Conservation (phyloP, 805 yeast species). For the Clavispora phyllophila region DNA sequence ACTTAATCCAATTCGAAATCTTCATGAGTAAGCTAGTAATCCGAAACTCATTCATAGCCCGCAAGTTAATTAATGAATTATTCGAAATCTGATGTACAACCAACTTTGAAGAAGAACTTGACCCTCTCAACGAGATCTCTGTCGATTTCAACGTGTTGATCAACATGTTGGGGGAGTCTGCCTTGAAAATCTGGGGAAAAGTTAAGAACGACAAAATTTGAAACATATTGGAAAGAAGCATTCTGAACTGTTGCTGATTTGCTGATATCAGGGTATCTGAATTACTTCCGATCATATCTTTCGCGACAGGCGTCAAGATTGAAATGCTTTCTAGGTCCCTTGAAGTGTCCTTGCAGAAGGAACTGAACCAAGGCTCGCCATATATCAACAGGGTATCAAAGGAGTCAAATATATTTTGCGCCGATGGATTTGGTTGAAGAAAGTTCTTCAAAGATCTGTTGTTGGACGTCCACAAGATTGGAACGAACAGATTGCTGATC, state of each 20-base stretch:
- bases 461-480: conserved; percentile 59
- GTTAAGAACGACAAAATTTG: conserved; percentile 31
- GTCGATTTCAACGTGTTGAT: conserved; percentile 56
- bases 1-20: conserved; percentile 32
- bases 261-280: conserved; percentile 7
- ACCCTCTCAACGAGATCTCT: conserved; percentile 63
- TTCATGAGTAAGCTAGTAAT: conserved; percentile 30
- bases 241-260: conserved; percentile 22
- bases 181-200: conserved; percentile 34
- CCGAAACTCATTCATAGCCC: conserved; percentile 43
- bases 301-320: conserved; percentile 22
- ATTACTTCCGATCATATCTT: conserved; percentile 24
- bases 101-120: conserved; percentile 31
- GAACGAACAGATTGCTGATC: conserved; percentile 77
- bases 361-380: conserved; percentile 21
- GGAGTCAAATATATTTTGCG: conserved; percentile 11
- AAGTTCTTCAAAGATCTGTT: conserved; percentile 23
- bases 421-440: conserved; percentile 9
- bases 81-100: conserved; percentile 56
- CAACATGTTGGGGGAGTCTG: conserved; percentile 35
- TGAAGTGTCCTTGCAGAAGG: conserved; percentile 17
- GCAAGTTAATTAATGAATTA: conserved; percentile 54
- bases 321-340: conserved; percentile 21
- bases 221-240: conserved; percentile 29
- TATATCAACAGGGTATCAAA: conserved; percentile 12